Evolutionary conservation across 306 rosid species (phyloP), one percentile per base, ranked within the genome.

Genomic region (Echinosophora koreensis): DNA sequence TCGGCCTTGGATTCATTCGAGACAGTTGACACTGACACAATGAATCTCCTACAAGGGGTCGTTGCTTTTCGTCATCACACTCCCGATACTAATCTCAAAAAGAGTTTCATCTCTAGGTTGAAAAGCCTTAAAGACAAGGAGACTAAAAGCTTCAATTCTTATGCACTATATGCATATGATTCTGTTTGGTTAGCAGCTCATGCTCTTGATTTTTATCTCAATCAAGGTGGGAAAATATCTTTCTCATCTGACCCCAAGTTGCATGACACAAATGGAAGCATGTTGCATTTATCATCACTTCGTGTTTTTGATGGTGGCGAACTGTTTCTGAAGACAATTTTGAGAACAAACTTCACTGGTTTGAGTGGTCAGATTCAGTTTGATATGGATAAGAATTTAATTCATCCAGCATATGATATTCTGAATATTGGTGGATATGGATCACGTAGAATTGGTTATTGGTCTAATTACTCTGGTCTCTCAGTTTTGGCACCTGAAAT

Each of bases 111-210:
- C 39, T 82, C 96, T 14, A 87, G 84, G 77, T 81, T 86, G 88
- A 87, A 74, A 10, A 78, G 46, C 44, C 60, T 28, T 3, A 87
- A 87, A 37, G 72, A 76, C 61, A 81, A 74, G 51, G 83, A 68
- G 69, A 87, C 83, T 62, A 14, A 69, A 27, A 66, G 83, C 80
- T 87, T 92, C 92, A 92, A 92, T 64, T 90, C 99, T 42, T 95
- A 92, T 77, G 97, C 97, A 17, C 74, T 92, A 14, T 91, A 89
- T 80, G 99, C 99, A 34, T 96, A 96, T 57, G 99, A 96, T 72
- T 79, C 98, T 12, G 83, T 92, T 64, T 91, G 96, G 98, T 78
- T 96, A 81, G 96, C 85, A 35, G 98, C 99, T 0, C 89, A 47
- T 81, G 97, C 99, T 60, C 87, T 96, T 35, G 89, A 96, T 68